Evolutionary conservation across 495 filamentous ascomycete species (phyloP).

Genomic region (Barbatosphaeria neglecta): DNA sequence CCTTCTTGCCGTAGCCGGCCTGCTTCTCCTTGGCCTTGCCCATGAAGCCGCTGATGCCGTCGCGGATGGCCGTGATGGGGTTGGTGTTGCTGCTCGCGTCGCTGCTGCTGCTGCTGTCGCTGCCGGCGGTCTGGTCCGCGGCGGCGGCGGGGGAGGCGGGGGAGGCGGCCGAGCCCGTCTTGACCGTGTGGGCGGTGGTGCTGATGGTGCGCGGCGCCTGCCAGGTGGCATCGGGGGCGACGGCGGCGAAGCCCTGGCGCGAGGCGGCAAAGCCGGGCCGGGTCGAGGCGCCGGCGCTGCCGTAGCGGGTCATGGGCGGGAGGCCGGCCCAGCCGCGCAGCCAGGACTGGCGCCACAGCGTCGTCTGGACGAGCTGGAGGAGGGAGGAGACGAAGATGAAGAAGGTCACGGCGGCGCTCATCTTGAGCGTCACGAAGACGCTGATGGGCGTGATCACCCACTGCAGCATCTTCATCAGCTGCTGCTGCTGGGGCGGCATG

Average conservation of each 20-base stretch:
- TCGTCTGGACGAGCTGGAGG: slow-evolving; percentile 45
- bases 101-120: not conserved
- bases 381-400: slow-evolving; percentile 53
- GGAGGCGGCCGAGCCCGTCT: no score
- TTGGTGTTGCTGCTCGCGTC: slow-evolving; percentile 5
- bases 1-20: slow-evolving; percentile 7
- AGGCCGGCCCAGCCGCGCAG: slow-evolving; percentile 43
- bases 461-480: slow-evolving; percentile 39
- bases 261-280: slow-evolving; percentile 4
- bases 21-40: slow-evolving; percentile 22
- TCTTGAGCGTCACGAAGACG: slow-evolving; percentile 47
- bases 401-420: slow-evolving; percentile 59
- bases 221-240: slow-evolving; percentile 9
- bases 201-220: slow-evolving; percentile 18
- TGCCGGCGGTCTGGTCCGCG: no score
- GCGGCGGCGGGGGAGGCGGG: not conserved
- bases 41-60: slow-evolving; percentile 14
- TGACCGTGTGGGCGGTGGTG: slow-evolving; percentile 8
- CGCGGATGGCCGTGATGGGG: slow-evolving; percentile 12
- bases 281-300: not conserved
- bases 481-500: slow-evolving; percentile 20
- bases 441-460: slow-evolving; percentile 50
- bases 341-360: slow-evolving; percentile 34
- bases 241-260: slow-evolving; percentile 3
- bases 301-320: slow-evolving; percentile 22